Percentiles rank a stretch among this genome's conserved stretches.
Evolutionary conservation across 1,284 basidiomycete species (phyloP).

Genomic region (Kwoniella shivajii): DNA sequence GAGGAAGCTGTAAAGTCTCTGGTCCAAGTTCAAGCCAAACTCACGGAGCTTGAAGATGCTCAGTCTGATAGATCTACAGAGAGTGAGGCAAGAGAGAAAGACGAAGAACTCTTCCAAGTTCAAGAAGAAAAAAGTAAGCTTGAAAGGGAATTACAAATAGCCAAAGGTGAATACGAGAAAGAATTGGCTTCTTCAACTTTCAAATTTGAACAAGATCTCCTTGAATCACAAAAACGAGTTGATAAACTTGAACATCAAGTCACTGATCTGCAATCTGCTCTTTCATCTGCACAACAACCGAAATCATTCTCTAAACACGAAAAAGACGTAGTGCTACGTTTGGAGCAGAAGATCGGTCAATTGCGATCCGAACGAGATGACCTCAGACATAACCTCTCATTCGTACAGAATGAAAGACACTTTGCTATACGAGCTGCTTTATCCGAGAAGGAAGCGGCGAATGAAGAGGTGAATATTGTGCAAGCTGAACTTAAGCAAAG

Average conservation of each 20-base stretch:
- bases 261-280: conserved; percentile 7
- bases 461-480: conserved; percentile 22
- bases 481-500: conserved; percentile 22
- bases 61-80: conserved; percentile 33
- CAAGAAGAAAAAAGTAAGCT: conserved; percentile 21
- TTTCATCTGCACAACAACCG: neutral
- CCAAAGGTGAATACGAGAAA: conserved; percentile 11
- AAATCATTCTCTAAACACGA: neutral
- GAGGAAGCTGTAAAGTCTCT: conserved; percentile 20
- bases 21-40: conserved; percentile 20
- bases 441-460: conserved; percentile 54
- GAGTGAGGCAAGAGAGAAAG: conserved; percentile 25
- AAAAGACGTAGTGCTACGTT: conserved; percentile 50
- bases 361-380: conserved; percentile 70
- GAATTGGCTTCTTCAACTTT: conserved; percentile 19
- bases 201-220: conserved; percentile 14
- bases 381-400: conserved; percentile 67
- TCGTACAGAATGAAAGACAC: conserved; percentile 68
- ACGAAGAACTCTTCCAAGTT: conserved; percentile 28
- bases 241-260: conserved; percentile 17
- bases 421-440: conserved; percentile 67
- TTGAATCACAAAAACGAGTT: conserved; percentile 17
- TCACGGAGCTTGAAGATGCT: conserved; percentile 23
- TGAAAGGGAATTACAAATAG: conserved; percentile 3
- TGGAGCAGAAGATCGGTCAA: conserved; percentile 64